These are phyloP conservation scores for Boletus rubropictus DNA, from an alignment of 768 basidiomycete species.

Conservation along the genomic window DNA sequence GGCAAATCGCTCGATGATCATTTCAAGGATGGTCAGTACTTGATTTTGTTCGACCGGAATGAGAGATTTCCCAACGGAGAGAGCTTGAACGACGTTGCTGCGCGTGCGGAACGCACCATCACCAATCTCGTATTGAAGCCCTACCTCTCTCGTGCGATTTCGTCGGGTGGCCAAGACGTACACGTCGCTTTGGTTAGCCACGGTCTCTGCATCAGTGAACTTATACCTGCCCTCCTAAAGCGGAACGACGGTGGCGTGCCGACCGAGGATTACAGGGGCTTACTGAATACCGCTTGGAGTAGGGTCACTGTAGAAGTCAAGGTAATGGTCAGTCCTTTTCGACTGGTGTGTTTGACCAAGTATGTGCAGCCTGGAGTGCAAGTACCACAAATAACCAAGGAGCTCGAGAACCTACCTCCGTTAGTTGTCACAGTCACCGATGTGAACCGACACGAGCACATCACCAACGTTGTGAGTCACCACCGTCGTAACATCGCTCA, in stretches of 20 bases:
- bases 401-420: constrained; percentile 26
- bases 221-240: constrained; percentile 47
- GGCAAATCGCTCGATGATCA: constrained; percentile 39
- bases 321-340: constrained; percentile 29
- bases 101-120: constrained; percentile 48
- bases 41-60: constrained; percentile 38
- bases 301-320: constrained; percentile 45
- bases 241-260: constrained; percentile 33
- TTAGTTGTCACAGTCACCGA: constrained; percentile 44
- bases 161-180: constrained; percentile 34
- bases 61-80: constrained; percentile 70
- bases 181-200: constrained; percentile 73
- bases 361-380: constrained; percentile 27
- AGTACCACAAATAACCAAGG: constrained; percentile 14
- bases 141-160: constrained; percentile 42
- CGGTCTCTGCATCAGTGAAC: constrained; percentile 61
- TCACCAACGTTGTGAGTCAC: constrained; percentile 47
- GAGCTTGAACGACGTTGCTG: constrained; percentile 55
- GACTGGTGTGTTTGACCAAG: constrained; percentile 3
- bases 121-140: constrained; percentile 47
- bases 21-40: constrained; percentile 49
- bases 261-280: constrained; percentile 38
- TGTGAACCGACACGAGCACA: constrained; percentile 53
- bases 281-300: constrained; percentile 69
- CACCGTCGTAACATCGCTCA: neutral